A percentile compares a stretch with the other conserved stretches of the same genome.
Conservation (phyloP, 2,329 filamentous ascomycete species). For the Aureobasidium sp. region DNA sequence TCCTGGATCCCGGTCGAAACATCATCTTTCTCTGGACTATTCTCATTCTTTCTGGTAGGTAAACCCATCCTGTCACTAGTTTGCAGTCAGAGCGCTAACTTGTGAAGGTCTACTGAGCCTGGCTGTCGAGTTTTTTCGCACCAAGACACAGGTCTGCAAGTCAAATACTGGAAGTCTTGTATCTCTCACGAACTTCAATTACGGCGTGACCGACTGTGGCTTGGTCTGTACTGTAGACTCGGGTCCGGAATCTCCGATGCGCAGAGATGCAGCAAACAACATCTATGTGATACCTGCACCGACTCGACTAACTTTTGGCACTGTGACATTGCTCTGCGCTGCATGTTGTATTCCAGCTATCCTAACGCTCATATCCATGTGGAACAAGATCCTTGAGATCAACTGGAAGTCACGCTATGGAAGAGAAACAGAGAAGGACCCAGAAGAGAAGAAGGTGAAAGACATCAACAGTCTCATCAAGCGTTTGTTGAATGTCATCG, state of each 20-base stretch:
- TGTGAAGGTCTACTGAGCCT: slow-evolving; percentile 52
- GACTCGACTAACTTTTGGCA: slow-evolving; percentile 48
- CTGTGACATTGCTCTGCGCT: slow-evolving; percentile 54
- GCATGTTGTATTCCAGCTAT: slow-evolving; percentile 60
- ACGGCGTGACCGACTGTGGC: slow-evolving; percentile 35
- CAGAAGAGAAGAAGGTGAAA: slow-evolving; percentile 35
- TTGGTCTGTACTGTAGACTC: slow-evolving; percentile 40
- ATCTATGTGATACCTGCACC: slow-evolving; percentile 59
- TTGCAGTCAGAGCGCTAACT: neutral
- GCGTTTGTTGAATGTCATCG: slow-evolving; percentile 37
- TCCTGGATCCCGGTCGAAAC: slow-evolving; percentile 56
- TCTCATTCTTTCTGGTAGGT: slow-evolving; percentile 52
- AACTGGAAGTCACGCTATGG: slow-evolving; percentile 50
- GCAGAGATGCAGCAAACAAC: slow-evolving; percentile 50
- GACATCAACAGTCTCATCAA: slow-evolving; percentile 33
- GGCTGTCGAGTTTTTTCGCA: slow-evolving; percentile 58
- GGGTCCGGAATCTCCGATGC: slow-evolving; percentile 50
- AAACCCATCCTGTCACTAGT: neutral
- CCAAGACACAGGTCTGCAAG: slow-evolving; percentile 39
- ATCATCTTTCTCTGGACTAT: slow-evolving; percentile 61
- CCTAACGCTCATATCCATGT: slow-evolving; percentile 54
- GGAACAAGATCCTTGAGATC: slow-evolving; percentile 56
- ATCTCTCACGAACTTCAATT: neutral
- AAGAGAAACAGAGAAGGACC: slow-evolving; percentile 23
- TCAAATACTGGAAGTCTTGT: slow-evolving; percentile 32